Evolutionary conservation across 495 filamentous ascomycete genomes (phyloP), one percentile per base, ranked within the genome.

Genomic region (Aspergillus homomorphus): DNA sequence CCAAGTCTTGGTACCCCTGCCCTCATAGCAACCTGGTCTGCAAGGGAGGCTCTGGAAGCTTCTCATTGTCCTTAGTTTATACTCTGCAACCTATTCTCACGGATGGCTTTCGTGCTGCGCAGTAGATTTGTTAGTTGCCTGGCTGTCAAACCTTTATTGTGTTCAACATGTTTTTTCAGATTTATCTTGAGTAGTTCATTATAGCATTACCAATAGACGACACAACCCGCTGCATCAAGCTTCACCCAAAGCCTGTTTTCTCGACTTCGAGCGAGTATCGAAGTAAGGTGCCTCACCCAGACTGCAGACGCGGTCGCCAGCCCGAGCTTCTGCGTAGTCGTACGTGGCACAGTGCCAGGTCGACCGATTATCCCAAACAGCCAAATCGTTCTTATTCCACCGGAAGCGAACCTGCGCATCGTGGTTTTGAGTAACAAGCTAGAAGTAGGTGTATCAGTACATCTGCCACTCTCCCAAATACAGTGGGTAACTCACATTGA

Each of bases 321-420:
- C 74, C 50, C 87, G 69, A 59, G 81, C 52, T 23, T 60, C 64
- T 1, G 45, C 64, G 48, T 77, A 89, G 66, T 91, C 88, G 38
- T 81, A 86, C 0, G 88, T 91, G 1, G 88, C 87, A 22, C 82
- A 82, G 59, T 92, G 88, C 73, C 82, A 89, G 15, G 81, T 79
- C 51, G 77, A 82, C 10, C 88, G 73, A 60, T 91, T 91, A 64
- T 92, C 89, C 88, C 89, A 92, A 59, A 92, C 88, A 0, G 88
- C 88, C 65, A 87, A 64, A 63, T 87, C 82, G 58, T 85, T 82
- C 50, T 64, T 65, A 53, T 78, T 73, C 86, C 85, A 92, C 58
- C 79, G 76, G 66, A 82, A 78, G 20, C 89, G 74, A 3, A 90
- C 87, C 73, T 91, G 88, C 43, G 88, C 71, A 62, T 92, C 88